phyloP scores from a whole-genome alignment of 163 green algal species.

The Chloromonas sp. region DNA sequence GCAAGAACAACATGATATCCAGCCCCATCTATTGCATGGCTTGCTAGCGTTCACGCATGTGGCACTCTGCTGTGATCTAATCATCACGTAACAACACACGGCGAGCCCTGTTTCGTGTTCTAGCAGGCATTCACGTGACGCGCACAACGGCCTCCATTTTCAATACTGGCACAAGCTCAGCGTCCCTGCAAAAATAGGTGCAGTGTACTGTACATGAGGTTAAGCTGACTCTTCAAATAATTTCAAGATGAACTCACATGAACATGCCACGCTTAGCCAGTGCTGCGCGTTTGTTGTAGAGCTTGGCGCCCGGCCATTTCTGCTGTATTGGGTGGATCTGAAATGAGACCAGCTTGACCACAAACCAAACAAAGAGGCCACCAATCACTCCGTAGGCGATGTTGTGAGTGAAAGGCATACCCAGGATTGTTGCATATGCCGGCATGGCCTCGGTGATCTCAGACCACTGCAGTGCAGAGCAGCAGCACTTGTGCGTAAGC shows the following conservation, averaged over 20 bases:
- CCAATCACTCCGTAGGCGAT: slow-evolving; percentile 20
- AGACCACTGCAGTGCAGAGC: neutral
- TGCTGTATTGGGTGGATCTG: slow-evolving; percentile 31
- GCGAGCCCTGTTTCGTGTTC: too few relatives aligned
- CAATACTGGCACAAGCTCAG: too few relatives aligned
- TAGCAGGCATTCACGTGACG: too few relatives aligned
- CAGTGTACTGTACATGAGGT: too few relatives aligned
- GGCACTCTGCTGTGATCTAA: too few relatives aligned
- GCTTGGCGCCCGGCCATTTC: slow-evolving; percentile 23
- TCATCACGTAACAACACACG: too few relatives aligned
- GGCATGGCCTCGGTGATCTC: slow-evolving; percentile 20
- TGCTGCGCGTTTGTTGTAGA: neutral
- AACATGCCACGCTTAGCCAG: neutral
- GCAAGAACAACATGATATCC: too few relatives aligned
- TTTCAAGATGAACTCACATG: neutral
- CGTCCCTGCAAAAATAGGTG: too few relatives aligned
- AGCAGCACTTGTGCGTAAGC: neutral
- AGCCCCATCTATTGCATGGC: too few relatives aligned
- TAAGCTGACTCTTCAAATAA: too few relatives aligned
- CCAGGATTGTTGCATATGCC: slow-evolving; percentile 29
- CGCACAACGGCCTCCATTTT: too few relatives aligned
- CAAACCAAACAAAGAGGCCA: slow-evolving; percentile 29
- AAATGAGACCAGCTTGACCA: slow-evolving; percentile 37
- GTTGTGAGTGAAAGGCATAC: slow-evolving; percentile 37
- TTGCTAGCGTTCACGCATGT: too few relatives aligned